Conservation (phyloP, 257 asterid genomes). For the Echites panduratus region DNA sequence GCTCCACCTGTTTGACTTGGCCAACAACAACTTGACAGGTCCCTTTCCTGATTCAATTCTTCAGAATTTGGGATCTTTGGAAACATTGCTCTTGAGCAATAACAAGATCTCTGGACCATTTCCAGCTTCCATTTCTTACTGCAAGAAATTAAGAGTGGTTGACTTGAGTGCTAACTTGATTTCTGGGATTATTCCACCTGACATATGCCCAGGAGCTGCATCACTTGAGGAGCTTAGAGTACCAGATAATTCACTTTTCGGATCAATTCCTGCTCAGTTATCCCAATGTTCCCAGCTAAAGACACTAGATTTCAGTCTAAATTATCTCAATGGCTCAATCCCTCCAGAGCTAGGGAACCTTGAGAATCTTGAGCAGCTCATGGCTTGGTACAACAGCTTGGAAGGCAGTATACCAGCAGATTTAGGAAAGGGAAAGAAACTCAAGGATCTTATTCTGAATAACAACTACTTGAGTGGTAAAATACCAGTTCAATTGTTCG, state of each 20-base stretch:
- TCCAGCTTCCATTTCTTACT: constrained; percentile 70
- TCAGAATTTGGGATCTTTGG: constrained; percentile 48
- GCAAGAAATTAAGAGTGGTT: constrained; percentile 52
- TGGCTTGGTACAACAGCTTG: constrained; percentile 87
- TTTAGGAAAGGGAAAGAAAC: constrained; percentile 74
- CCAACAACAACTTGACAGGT: constrained; percentile 70
- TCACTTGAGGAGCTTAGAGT: constrained; percentile 78
- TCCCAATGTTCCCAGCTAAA: constrained; percentile 60
- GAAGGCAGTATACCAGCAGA: constrained; percentile 71
- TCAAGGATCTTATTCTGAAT: constrained; percentile 80
- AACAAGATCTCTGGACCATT: constrained; percentile 58
- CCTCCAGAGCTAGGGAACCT: constrained; percentile 72
- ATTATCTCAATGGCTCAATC: constrained; percentile 74
- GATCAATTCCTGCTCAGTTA: constrained; percentile 61
- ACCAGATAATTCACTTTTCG: constrained; percentile 63
- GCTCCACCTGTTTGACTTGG: constrained; percentile 60
- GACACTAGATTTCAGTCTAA: constrained; percentile 80
- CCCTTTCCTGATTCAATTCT: constrained; percentile 69
- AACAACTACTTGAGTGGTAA: constrained; percentile 67
- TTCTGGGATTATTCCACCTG: constrained; percentile 62
- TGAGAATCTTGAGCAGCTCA: constrained; percentile 73
- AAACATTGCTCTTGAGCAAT: constrained; percentile 49
- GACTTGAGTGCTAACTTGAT: constrained; percentile 79
- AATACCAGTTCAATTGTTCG: constrained; percentile 60
- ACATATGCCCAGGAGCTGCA: constrained; percentile 58